phyloP scores from a whole-genome alignment of 2,329 filamentous ascomycete genomes.

The Amesomyces nigricolor region DNA sequence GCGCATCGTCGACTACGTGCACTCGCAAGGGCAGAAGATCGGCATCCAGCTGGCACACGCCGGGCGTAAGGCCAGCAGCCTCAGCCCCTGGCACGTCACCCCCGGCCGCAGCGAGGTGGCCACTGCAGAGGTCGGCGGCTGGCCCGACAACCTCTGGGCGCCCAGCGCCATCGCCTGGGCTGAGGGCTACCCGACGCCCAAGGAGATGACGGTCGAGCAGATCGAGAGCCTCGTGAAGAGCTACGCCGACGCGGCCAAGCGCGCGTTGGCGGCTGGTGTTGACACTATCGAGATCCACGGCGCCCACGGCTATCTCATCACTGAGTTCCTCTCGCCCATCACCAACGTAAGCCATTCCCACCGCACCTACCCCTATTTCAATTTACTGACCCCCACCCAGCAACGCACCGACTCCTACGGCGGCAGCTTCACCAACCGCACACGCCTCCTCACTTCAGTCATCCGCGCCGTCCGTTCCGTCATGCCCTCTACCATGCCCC shows the following conservation, averaged over 20 bases:
- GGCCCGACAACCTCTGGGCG: slow-evolving; percentile 50
- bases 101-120: slow-evolving; percentile 48
- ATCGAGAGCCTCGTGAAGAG: slow-evolving; percentile 60
- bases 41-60: slow-evolving; percentile 80
- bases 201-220: slow-evolving; percentile 61
- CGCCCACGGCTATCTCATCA: slow-evolving; percentile 62
- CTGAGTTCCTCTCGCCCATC: slow-evolving; percentile 57
- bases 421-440: slow-evolving; percentile 60
- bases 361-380: too few relatives aligned
- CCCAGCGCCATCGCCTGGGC: slow-evolving; percentile 54
- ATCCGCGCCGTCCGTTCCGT: slow-evolving; percentile 45
- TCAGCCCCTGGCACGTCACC: slow-evolving; percentile 61
- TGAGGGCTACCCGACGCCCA: slow-evolving; percentile 54
- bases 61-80: slow-evolving; percentile 60
- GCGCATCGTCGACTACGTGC: slow-evolving; percentile 69
- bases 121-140: slow-evolving; percentile 46
- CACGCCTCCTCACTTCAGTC: slow-evolving; percentile 53
- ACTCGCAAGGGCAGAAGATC: slow-evolving; percentile 70
- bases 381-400: slow-evolving; percentile 29
- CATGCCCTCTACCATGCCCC: slow-evolving; percentile 49
- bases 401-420: slow-evolving; percentile 60
- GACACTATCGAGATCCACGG: slow-evolving; percentile 68
- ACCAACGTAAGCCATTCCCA: slow-evolving; percentile 49
- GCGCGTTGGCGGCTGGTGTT: slow-evolving; percentile 63
- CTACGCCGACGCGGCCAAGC: slow-evolving; percentile 53